phyloP scores from a whole-genome alignment of 1,284 basidiomycete genomes.

The Sanguinoderma infundibulare region DNA sequence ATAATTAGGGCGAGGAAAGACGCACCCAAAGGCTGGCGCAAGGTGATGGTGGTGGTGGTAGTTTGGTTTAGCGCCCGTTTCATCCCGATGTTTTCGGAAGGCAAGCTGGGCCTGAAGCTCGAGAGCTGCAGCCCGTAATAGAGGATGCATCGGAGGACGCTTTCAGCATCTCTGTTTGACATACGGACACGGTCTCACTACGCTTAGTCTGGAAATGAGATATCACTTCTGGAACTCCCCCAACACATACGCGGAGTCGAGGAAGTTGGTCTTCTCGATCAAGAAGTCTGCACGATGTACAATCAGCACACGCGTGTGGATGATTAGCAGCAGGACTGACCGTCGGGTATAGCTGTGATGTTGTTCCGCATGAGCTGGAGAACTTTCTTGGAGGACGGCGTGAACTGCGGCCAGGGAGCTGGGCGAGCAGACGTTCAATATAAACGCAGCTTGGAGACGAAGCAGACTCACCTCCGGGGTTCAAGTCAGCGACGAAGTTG shows the following conservation, averaged over 20 bases:
- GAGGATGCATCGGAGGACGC: too few species aligned
- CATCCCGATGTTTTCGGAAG: too few species aligned
- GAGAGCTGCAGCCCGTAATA: too few species aligned
- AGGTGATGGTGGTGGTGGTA: too few species aligned
- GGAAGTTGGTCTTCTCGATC: conserved; percentile 45
- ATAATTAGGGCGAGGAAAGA: neutral
- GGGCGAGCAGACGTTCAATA: neutral
- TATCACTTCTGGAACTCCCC: conserved; percentile 50
- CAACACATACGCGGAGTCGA: conserved; percentile 45
- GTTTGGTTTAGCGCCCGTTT: too few species aligned
- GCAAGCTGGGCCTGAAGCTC: too few species aligned
- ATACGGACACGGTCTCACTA: too few species aligned
- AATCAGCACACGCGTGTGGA: conserved; percentile 1
- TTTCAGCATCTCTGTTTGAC: too few species aligned
- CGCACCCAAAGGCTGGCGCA: neutral
- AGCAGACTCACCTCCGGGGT: conserved; percentile 50
- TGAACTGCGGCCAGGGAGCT: conserved; percentile 52
- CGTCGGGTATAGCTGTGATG: conserved; percentile 52
- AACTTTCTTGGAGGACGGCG: conserved; percentile 38
- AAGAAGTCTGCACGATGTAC: conserved; percentile 42
- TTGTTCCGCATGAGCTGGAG: conserved; percentile 56
- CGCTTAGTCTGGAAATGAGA: too few species aligned
- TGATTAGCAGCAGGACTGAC: conserved; percentile 40
- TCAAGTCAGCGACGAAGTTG: conserved; percentile 55
- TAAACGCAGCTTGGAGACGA: neutral